Evolutionary conservation across 208 protist species (phyloP).

Genomic region (Phytomonas francai): DNA sequence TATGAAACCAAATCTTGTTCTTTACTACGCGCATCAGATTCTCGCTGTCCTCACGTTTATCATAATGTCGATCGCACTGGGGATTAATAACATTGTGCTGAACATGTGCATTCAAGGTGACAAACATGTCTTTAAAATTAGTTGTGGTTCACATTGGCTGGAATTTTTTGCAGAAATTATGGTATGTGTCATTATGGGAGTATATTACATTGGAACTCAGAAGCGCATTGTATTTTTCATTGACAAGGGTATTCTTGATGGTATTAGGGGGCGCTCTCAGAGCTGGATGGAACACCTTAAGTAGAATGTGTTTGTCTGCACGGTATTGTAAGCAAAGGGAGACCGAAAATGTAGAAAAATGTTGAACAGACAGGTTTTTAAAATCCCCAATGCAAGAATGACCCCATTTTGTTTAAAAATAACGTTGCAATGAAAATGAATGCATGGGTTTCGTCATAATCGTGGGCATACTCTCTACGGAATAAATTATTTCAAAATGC

Average conservation of each 20-base stretch:
- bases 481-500: too few species aligned
- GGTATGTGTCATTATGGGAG: constrained; percentile 55
- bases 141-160: constrained; percentile 49
- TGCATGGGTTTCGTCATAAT: too few species aligned
- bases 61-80: constrained; percentile 59
- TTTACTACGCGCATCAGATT: constrained; percentile 68
- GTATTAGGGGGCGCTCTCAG: constrained; percentile 71
- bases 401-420: not conserved
- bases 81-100: constrained; percentile 74
- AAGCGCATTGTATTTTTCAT: constrained; percentile 82
- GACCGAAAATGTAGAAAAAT: not conserved
- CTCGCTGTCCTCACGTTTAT: constrained; percentile 57
- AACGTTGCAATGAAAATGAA: not conserved
- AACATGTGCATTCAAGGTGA: constrained; percentile 46
- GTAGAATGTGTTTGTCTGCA: not conserved
- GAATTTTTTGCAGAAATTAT: constrained; percentile 63
- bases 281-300: constrained; percentile 69
- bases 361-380: not conserved
- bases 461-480: too few species aligned
- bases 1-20: constrained; percentile 41
- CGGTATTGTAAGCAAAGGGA: not conserved
- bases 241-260: constrained; percentile 81
- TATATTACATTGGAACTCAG: constrained; percentile 62
- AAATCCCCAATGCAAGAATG: not conserved
- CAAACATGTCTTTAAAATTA: constrained; percentile 9